Base-by-base conservation (phyloP, 495 filamentous ascomycete species). In the Hypoxylon perforatum region DNA sequence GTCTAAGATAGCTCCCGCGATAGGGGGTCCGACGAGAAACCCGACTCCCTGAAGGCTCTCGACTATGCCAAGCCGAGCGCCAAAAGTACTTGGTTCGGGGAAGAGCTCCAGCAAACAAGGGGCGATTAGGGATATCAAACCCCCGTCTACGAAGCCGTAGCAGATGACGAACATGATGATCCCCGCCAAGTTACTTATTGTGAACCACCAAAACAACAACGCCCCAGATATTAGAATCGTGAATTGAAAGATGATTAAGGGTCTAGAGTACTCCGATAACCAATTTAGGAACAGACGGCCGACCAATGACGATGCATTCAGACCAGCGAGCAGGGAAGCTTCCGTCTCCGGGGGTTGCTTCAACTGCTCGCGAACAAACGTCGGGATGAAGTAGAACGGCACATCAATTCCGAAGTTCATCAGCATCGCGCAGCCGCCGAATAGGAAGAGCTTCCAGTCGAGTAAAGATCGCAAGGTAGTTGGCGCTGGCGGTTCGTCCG, bases 401-500 rank as follows among this genome's bases (percentile, higher is more conserved):
- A 90, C 79, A 68, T 90, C 89, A 30, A 88, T 72, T 5, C 78
- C 89, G 74, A 86, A 86, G 72, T 91, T 87, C 50, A 87, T 80
- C 19, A 90, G 73, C 59, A 90, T 87, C 14, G 89, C 81, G 1
- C 81, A 85, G 0, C 76, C 12, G 0, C 85, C 83, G 0, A 85
- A 81, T 1, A 84, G 57, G 0, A 84, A 55, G 39, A 83, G 77
- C 0, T 67, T 65, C 17, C 73, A 35, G 49, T 83, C 72, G 9
- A 72, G 63, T 56, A 85, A 80, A 28, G 47, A 76, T 57, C 57
- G 80, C 76, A 4, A 81, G 78, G n/a, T n/a, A n/a, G n/a, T n/a
- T n/a, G n/a, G n/a, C n/a, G n/a, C n/a, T n/a, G 30, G 71, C 73
- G 33, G 1, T 15, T 4, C 30, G 65, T 61, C 48, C 10, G 23